phyloP scores from a whole-genome alignment of 331 rosid species.

The Malus hybrid region DNA sequence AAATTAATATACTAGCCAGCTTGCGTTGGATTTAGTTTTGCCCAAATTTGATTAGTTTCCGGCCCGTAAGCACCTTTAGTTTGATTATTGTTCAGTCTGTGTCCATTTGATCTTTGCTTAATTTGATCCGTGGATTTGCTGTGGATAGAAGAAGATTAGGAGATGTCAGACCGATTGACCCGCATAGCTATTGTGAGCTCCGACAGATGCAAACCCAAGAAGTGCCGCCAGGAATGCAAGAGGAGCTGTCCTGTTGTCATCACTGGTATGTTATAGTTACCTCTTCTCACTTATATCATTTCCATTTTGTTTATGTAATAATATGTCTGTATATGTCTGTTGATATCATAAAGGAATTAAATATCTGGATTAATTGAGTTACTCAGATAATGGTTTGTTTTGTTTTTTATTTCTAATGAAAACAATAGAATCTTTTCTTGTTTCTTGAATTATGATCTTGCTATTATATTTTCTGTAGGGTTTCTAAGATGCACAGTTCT shows the following conservation, averaged over 20 bases:
- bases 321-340: not conserved
- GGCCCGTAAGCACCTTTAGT: not conserved
- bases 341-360: not conserved
- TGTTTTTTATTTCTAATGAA: not conserved
- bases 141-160: not conserved
- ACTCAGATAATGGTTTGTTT: not conserved
- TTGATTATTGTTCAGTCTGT: not conserved
- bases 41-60: not conserved
- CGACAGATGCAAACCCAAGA: slow-evolving; percentile 86
- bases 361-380: not conserved
- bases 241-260: slow-evolving; percentile 92
- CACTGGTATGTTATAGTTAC: slow-evolving; percentile 37
- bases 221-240: slow-evolving; percentile 90
- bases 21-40: not conserved
- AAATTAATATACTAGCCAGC: not conserved
- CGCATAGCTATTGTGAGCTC: slow-evolving; percentile 86
- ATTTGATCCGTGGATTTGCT: not conserved
- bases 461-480: not conserved
- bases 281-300: not conserved
- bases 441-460: not conserved
- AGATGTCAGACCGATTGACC: slow-evolving; percentile 52
- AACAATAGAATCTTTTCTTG: not conserved
- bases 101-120: not conserved
- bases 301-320: not conserved
- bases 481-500: not conserved